Conservation (phyloP, 306 rosid genomes). For the Vigna radiata region DNA sequence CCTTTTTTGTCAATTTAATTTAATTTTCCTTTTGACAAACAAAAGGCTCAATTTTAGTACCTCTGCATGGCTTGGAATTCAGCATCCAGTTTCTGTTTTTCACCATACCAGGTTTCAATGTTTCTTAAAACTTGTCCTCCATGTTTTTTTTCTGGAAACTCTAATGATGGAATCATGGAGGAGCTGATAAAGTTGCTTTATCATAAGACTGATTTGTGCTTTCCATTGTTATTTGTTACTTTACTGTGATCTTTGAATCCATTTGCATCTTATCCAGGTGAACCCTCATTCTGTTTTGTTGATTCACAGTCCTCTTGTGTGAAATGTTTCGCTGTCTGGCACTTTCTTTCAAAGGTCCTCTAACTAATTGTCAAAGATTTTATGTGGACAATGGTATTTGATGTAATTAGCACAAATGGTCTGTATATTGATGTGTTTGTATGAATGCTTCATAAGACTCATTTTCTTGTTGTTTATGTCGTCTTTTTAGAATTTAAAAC, state of each 20-base stretch:
- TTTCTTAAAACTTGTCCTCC: not conserved
- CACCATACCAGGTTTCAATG: not conserved
- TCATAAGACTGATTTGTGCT: slow-evolving; percentile 24
- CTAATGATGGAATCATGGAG: not conserved
- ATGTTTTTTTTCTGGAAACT: slow-evolving; percentile 26
- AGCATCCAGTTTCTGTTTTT: not conserved
- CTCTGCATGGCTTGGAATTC: not conserved
- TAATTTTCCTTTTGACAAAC: no score
- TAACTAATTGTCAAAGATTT: slow-evolving; percentile 24
- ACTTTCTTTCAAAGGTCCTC: not conserved
- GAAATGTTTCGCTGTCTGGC: not conserved
- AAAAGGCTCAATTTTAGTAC: not conserved
- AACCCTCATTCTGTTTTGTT: slow-evolving; percentile 20
- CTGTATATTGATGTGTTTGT: not conserved
- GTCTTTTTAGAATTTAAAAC: slow-evolving; percentile 14
- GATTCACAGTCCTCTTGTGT: slow-evolving; percentile 13
- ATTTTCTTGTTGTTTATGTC: slow-evolving; percentile 13
- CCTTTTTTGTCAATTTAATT: no score
- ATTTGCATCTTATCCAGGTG: slow-evolving; percentile 15
- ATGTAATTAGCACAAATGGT: slow-evolving; percentile 19
- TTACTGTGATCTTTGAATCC: slow-evolving; percentile 23
- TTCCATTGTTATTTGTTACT: slow-evolving; percentile 4
- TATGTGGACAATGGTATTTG: slow-evolving; percentile 5
- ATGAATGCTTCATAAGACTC: not conserved
- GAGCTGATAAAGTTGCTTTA: slow-evolving; percentile 29